A percentile compares a stretch with the other conserved stretches of the same genome.
These are phyloP conservation scores for Tetrahymena elliotti DNA, from an alignment of 73 alveolate genomes.

Conservation along the genomic window DNA sequence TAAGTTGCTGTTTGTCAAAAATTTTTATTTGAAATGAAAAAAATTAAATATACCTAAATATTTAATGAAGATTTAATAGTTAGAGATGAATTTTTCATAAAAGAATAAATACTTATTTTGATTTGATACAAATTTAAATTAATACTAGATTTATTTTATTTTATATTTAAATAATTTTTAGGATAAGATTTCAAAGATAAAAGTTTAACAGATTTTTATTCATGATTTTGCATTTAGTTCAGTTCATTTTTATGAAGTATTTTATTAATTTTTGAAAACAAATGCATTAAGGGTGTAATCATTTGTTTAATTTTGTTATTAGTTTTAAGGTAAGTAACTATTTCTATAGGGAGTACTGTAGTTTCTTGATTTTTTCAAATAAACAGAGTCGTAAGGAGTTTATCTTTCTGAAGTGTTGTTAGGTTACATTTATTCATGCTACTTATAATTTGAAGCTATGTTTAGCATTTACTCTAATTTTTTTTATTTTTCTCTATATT, in stretches of 20 bases:
- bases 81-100: too few relatives aligned
- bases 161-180: too few relatives aligned
- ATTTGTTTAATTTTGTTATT: neutral
- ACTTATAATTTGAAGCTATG: neutral
- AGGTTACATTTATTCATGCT: neutral
- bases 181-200: too few relatives aligned
- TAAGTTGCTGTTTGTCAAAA: neutral
- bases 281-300: neutral
- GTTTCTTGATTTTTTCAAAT: neutral
- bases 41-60: too few relatives aligned
- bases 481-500: neutral
- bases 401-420: neutral
- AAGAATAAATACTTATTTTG: too few relatives aligned
- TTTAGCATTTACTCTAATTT: neutral
- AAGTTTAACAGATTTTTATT: too few relatives aligned
- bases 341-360: neutral
- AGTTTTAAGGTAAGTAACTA: neutral
- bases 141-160: too few relatives aligned
- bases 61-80: too few relatives aligned
- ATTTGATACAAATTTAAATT: too few relatives aligned
- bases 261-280: neutral
- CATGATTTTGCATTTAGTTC: too few relatives aligned
- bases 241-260: neutral
- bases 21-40: too few relatives aligned
- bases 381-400: neutral